Percentiles rank a stretch among this genome's conserved stretches.
Evolutionary conservation across 2,329 filamentous ascomycete genomes (phyloP).

Genomic region (Whalleya microplaca): DNA sequence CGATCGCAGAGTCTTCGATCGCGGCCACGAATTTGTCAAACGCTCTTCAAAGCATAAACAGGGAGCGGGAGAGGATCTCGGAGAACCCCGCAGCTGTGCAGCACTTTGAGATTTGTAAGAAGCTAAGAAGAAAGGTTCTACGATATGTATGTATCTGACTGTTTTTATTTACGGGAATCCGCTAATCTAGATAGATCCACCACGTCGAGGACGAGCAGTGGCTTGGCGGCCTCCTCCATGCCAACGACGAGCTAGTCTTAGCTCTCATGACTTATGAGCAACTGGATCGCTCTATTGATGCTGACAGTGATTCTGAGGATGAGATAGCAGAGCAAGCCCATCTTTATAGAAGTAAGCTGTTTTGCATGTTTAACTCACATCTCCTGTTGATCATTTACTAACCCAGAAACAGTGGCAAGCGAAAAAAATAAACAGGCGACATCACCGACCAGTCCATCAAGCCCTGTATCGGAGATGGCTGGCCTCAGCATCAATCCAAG

Average conservation of each 20-base stretch:
- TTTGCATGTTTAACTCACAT: conserved; percentile 4
- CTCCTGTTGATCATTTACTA: conserved; percentile 22
- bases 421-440: conserved; percentile 54
- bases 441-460: conserved; percentile 45
- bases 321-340: conserved; percentile 69
- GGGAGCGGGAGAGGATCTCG: conserved; percentile 85
- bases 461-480: conserved; percentile 46
- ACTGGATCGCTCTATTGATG: conserved; percentile 82
- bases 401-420: conserved; percentile 52
- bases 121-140: conserved; percentile 79
- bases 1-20: conserved; percentile 88
- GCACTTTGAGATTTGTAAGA: conserved; percentile 85
- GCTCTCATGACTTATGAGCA: conserved; percentile 95
- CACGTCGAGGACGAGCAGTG: conserved; percentile 89
- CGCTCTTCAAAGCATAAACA: conserved; percentile 84
- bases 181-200: conserved; percentile 66
- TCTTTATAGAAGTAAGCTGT: conserved; percentile 60
- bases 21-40: conserved; percentile 91
- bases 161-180: background rate
- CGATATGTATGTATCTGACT: conserved; percentile 65
- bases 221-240: conserved; percentile 86
- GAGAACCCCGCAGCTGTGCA: conserved; percentile 76
- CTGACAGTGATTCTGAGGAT: conserved; percentile 72
- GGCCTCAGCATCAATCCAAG: conserved; percentile 46
- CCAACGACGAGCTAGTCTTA: conserved; percentile 94